Base-by-base conservation (phyloP, 768 basidiomycete genomes). In the Suillus americanus region DNA sequence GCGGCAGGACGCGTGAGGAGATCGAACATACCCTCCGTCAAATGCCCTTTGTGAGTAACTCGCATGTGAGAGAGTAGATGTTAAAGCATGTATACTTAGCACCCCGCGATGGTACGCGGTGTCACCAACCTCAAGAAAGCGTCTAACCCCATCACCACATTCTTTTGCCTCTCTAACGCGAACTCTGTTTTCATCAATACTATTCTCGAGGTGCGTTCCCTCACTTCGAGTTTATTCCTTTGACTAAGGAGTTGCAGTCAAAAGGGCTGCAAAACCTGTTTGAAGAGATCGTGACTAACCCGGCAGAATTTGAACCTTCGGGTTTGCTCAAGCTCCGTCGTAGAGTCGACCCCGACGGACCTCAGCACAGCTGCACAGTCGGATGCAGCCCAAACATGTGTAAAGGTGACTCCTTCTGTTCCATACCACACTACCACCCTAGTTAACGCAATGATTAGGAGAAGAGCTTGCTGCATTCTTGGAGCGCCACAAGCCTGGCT, bases 311-410 rank as follows among this genome's bases (percentile, higher is more conserved):
- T 88, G 83, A 87, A 37, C 72, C 78, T 1, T 82, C 83, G 9
- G 87, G 91, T 41, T 80, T 91, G 7, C 87, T 99, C 62, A 86
- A 89, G 63, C 78, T 99, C 55, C 83, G 85, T 37, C 84, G 96
- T 16, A 83, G 90, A 51, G 81, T 98, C 50, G 90, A 89, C 65
- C 92, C 93, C 13, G 69, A 79, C 25, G 92, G 86, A 1, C 88
- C 88, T 2, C 94, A 94, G 65, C 97, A 99, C 75, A 73, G 72
- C 8, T 99, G 97, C 78, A 80, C 80, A 51, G 83, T 97, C 60
- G 97, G 97, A 7, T 99, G 97, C 80, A 89, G 89, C 63, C 86
- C 89, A 16, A 99, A 99, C 81, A 97, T 99, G 96, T 99, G 97
- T 83, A 99, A 99, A 82, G 94, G 94, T 64, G 23, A 18, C 25